Evolutionary conservation across 192 early-diverging fungal genomes (phyloP).

Genomic region (Geranomyces variabilis): DNA sequence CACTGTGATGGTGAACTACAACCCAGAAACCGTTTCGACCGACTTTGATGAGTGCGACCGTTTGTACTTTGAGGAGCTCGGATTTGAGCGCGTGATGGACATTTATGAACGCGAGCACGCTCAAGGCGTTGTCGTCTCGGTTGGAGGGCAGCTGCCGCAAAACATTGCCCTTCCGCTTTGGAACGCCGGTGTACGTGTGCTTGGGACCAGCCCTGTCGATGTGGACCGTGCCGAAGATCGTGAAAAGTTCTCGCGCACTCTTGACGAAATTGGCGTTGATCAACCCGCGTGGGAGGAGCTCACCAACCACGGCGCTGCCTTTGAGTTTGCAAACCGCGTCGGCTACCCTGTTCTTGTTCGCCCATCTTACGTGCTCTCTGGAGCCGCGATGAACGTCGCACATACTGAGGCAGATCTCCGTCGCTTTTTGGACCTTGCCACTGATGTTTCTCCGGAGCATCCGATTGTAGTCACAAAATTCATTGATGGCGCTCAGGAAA

Average conservation of each 20-base stretch:
- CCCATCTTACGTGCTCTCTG: conserved; percentile 97
- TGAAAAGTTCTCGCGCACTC: conserved; percentile 97
- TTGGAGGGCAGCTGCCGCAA: conserved; percentile 97
- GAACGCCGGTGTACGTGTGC: conserved; percentile 73
- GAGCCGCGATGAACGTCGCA: conserved; percentile 99
- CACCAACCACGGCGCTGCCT: conserved; percentile 83
- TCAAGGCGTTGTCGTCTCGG: conserved; percentile 86
- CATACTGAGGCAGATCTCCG: conserved; percentile 81
- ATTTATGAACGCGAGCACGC: conserved; percentile 93
- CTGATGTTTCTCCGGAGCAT: conserved; percentile 88
- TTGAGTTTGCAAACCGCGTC: conserved; percentile 82
- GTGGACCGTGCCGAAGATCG: conserved; percentile 97
- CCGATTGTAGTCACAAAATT: conserved; percentile 99
- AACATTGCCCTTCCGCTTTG: conserved; percentile 83
- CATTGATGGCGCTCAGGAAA: conserved; percentile 97
- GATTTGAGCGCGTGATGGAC: conserved; percentile 91
- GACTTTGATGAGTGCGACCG: conserved; percentile 99
- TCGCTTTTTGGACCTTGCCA: conserved; percentile 86
- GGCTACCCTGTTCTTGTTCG: conserved; percentile 95
- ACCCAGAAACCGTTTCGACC: conserved; percentile 99
- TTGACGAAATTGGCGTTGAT: conserved; percentile 95
- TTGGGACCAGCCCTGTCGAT: conserved; percentile 95
- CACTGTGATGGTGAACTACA: conserved; percentile 99
- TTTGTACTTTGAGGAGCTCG: conserved; percentile 96
- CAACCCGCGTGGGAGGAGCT: conserved; percentile 98